Conservation (phyloP, 2,329 filamentous ascomycete species). For the Paecilomyces dactylethromorphus region DNA sequence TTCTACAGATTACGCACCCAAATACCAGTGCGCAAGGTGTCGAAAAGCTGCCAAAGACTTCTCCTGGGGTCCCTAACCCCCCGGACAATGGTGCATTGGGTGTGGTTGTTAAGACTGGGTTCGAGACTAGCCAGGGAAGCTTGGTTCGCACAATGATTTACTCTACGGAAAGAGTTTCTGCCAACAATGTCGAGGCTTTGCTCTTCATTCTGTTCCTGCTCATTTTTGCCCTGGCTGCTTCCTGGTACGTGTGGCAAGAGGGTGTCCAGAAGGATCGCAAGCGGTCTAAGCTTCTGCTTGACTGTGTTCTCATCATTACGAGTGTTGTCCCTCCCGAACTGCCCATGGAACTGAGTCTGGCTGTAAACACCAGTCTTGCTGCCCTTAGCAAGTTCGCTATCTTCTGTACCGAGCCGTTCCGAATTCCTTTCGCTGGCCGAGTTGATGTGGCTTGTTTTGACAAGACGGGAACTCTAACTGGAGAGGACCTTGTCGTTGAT, state of each 20-base stretch:
- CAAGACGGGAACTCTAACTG: conserved; percentile 94
- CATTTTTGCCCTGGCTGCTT: conserved; percentile 92
- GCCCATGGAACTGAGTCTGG: conserved; percentile 94
- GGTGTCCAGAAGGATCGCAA: conserved; percentile 92
- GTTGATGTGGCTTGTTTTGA: conserved; percentile 97
- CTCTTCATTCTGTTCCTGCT: conserved; percentile 95
- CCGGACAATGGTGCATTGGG: conserved; percentile 93
- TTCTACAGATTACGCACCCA: conserved; percentile 88
- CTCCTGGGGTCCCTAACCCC: conserved; percentile 71
- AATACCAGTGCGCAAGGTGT: conserved; percentile 62
- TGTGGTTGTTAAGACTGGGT: conserved; percentile 92
- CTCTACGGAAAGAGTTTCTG: conserved; percentile 97
- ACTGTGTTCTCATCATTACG: conserved; percentile 95
- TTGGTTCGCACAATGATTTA: conserved; percentile 99
- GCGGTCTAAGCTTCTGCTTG: conserved; percentile 91
- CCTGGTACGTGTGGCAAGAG: conserved; percentile 98
- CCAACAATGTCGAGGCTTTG: conserved; percentile 93
- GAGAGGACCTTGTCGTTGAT: conserved; percentile 93
- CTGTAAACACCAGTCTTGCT: conserved; percentile 94
- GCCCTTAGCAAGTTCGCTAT: conserved; percentile 93
- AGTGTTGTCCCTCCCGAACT: conserved; percentile 97
- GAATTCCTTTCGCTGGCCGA: conserved; percentile 91
- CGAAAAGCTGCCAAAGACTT: conserved; percentile 55
- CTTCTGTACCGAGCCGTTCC: conserved; percentile 98
- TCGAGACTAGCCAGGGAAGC: conserved; percentile 96